Percentiles rank a stretch among this genome's conserved stretches.
Conservation (phyloP, 169 alveolate species). For the Nephromyces sp. region DNA sequence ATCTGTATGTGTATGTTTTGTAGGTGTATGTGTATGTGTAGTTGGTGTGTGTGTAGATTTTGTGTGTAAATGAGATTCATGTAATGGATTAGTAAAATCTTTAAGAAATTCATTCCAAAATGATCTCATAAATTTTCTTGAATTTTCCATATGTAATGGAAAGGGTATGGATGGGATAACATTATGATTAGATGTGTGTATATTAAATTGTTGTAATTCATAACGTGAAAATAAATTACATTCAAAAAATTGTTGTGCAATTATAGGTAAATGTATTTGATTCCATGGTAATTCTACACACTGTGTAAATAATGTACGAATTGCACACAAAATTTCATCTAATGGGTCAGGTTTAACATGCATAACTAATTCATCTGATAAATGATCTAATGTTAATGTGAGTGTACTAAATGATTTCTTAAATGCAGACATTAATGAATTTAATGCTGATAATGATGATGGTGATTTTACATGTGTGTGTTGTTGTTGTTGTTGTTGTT, state of each 20-base stretch:
- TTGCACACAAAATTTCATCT: slow-evolving; percentile 48
- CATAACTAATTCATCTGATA: slow-evolving; percentile 44
- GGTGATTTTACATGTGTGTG: neutral
- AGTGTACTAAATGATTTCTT: neutral
- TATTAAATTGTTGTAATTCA: neutral
- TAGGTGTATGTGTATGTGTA: slow-evolving; percentile 5
- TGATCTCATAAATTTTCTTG: slow-evolving; percentile 27
- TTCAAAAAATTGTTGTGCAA: slow-evolving; percentile 37
- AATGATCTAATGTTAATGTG: slow-evolving; percentile 27
- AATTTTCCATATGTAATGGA: slow-evolving; percentile 18
- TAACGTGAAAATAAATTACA: slow-evolving; percentile 32
- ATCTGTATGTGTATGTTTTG: neutral
- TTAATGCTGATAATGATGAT: neutral
- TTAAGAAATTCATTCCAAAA: slow-evolving; percentile 35
- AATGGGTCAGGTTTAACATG: slow-evolving; percentile 45
- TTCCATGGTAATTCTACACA: slow-evolving; percentile 35
- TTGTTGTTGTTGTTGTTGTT: slow-evolving; percentile 1
- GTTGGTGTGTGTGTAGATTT: too few species aligned
- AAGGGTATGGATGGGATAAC: neutral
- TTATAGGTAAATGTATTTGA: slow-evolving; percentile 17
- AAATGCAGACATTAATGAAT: neutral
- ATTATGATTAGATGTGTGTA: neutral
- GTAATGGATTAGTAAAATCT: slow-evolving; percentile 24
- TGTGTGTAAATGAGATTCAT: too few species aligned
- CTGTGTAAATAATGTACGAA: slow-evolving; percentile 43